Base-by-base conservation (phyloP, 176 grass and related monocot species). In the Hordeum marinum region DNA sequence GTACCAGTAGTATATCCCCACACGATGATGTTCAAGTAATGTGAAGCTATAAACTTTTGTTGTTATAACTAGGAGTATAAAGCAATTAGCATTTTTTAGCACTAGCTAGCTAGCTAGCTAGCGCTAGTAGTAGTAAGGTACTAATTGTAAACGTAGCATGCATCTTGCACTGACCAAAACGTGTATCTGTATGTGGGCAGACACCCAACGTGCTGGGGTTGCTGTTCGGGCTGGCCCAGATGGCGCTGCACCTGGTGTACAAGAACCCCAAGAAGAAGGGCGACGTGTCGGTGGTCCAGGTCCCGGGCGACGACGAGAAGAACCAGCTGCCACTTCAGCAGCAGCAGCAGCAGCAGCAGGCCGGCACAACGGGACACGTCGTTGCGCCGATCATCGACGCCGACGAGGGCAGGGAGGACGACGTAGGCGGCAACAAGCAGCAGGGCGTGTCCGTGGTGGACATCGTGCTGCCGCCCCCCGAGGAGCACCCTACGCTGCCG, bases 151-250 rank as follows among this genome's bases (percentile, higher is more conserved):
- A 29, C n/a, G 15, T 14, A 23, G 64, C 32, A 50, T 15, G 15
- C 48, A 80, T 63, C 50, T 81, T 39, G 21, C 32, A 57, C 42
- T 68, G 48, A 75, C 26, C 45, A 45, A 75, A 75, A 75, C 72
- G 45, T 75, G 72, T 75, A 20, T 75, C 4, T 58, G 8, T 14
- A 1, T 68, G 45, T 74, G 84, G 32, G 32, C 92, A 98, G 95
- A 50, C 86, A 71, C 95, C 95, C 24, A 98, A 98, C 85, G 82
- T 98, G 41, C 24, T 94, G 72, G 95, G 92, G 17, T 78, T 98
- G 63, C 32, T 98, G 45, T 93, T 95, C 79, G 95, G 92, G 6
- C 54, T 91, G 58, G 87, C 87, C 8, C 95, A 98, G 43, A 98
- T 98, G 79, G 46, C 75, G 66, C 58, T 98, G 40, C 92, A 95